A percentile compares a stretch with the other conserved stretches of the same genome.
These are phyloP conservation scores for Dictyostelium citrinum DNA, from an alignment of 78 protist species.

Conservation along the genomic window DNA sequence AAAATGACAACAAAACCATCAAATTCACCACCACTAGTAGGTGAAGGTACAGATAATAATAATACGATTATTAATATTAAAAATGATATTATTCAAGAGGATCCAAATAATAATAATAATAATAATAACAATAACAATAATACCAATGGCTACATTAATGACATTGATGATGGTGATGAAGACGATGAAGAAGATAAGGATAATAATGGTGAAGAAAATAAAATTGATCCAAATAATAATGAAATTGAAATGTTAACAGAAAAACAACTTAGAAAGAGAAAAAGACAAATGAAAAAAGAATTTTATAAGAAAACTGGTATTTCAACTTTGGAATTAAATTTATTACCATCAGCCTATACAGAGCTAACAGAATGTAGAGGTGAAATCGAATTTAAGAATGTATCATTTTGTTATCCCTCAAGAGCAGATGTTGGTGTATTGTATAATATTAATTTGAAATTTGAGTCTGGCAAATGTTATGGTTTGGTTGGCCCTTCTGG, in stretches of 20 bases:
- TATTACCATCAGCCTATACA: not conserved
- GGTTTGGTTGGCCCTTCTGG: slow-evolving; percentile 93
- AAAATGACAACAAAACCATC: not conserved
- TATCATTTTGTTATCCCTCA: slow-evolving; percentile 83
- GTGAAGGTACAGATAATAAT: not conserved
- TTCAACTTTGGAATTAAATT: slow-evolving; percentile 12
- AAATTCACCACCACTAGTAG: not conserved
- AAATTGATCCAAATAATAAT: not conserved
- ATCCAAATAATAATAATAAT: not conserved
- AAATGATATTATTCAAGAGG: not conserved
- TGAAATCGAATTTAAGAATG: slow-evolving; percentile 79
- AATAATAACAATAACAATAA: not conserved
- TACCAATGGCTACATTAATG: not conserved
- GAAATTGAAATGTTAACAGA: not conserved
- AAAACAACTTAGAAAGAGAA: slow-evolving; percentile 23
- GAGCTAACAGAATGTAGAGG: slow-evolving; percentile 21
- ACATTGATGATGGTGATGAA: not conserved
- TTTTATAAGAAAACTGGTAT: slow-evolving; percentile 49
- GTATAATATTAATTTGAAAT: slow-evolving; percentile 44
- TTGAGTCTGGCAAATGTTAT: slow-evolving; percentile 83
- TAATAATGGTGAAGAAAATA: not conserved
- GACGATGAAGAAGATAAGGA: not conserved
- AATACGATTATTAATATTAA: not conserved
- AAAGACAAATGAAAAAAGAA: not conserved
- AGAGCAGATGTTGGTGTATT: slow-evolving; percentile 81